These are phyloP conservation scores for Lodderomyces parapsilosis DNA, from an alignment of 1,139 yeast genomes.

Conservation along the genomic window DNA sequence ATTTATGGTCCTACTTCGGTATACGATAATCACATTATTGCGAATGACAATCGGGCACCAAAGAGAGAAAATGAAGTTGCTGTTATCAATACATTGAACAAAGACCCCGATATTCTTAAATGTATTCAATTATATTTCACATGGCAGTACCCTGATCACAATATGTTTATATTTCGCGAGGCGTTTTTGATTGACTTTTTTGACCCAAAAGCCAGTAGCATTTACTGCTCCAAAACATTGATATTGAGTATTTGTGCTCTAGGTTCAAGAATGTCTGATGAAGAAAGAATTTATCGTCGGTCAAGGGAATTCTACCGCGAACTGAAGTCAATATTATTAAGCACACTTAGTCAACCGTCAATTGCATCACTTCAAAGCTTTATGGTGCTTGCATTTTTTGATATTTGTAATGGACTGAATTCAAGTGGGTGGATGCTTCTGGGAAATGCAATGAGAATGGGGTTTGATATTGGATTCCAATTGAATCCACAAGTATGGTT, in stretches of 20 bases:
- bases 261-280: constrained; percentile 52
- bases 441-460: constrained; percentile 64
- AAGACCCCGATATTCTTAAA: constrained; percentile 43
- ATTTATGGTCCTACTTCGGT: constrained; percentile 55
- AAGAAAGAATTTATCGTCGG: constrained; percentile 35
- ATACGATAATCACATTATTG: constrained; percentile 35
- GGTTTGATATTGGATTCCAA: constrained; percentile 64
- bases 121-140: constrained; percentile 57
- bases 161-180: constrained; percentile 62
- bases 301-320: constrained; percentile 45
- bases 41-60: constrained; percentile 18
- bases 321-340: constrained; percentile 43
- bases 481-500: constrained; percentile 63
- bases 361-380: constrained; percentile 50
- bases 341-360: constrained; percentile 38
- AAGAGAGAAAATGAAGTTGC: constrained; percentile 23
- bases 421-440: constrained; percentile 62
- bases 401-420: constrained; percentile 55
- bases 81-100: constrained; percentile 22
- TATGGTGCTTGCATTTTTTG: constrained; percentile 53
- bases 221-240: constrained; percentile 52
- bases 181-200: constrained; percentile 61
- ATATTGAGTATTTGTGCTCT: constrained; percentile 56
- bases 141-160: constrained; percentile 67
- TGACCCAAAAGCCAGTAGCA: constrained; percentile 44